Conservation (phyloP, 768 basidiomycete species). For the Agaricus subrufescens region DNA sequence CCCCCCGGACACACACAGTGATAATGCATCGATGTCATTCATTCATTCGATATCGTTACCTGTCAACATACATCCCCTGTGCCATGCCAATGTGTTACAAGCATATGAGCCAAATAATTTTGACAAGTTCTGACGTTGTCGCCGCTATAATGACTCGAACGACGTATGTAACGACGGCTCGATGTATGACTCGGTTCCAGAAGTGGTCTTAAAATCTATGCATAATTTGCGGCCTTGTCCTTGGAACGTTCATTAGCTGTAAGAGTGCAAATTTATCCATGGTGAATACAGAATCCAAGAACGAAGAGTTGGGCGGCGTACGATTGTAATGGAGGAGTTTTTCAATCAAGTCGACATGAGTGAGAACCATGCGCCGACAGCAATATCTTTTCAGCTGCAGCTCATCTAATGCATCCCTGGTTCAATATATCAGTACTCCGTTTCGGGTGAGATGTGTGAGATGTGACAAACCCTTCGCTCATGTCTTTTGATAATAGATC, state of each 20-base stretch:
- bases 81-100: too few relatives aligned
- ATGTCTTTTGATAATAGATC: constrained; percentile 75
- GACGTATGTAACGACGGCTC: too few relatives aligned
- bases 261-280: neutral
- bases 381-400: constrained; percentile 92
- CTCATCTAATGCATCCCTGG: constrained; percentile 85
- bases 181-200: too few relatives aligned
- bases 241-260: constrained; percentile 48
- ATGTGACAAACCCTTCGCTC: constrained; percentile 74
- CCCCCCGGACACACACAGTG: too few relatives aligned
- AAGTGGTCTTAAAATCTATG: neutral
- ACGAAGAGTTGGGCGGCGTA: constrained; percentile 29
- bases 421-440: neutral
- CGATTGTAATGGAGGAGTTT: constrained; percentile 96
- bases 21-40: too few relatives aligned
- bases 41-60: too few relatives aligned
- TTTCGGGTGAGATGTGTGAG: neutral
- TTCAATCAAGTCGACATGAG: constrained; percentile 96
- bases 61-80: too few relatives aligned
- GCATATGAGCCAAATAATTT: too few relatives aligned
- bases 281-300: neutral
- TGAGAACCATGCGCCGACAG: constrained; percentile 95
- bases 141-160: too few relatives aligned
- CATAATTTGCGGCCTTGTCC: constrained; percentile 25
- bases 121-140: too few relatives aligned